Percentiles rank a stretch among this genome's conserved stretches.
These are phyloP conservation scores for Pistacia atlantica DNA, from an alignment of 345 rosid species.

Conservation along the genomic window DNA sequence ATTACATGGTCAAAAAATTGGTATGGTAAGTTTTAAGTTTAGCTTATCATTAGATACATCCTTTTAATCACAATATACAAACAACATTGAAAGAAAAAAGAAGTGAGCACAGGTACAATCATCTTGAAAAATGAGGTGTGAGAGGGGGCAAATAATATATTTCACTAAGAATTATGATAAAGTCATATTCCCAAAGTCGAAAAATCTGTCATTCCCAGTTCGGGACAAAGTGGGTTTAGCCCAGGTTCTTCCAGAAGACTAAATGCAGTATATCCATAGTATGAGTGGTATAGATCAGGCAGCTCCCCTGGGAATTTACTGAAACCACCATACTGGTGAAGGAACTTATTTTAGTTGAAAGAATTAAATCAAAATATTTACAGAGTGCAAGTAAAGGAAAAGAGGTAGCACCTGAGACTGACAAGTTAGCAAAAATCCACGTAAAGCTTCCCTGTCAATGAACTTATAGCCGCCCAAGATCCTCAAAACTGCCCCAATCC, in stretches of 20 bases:
- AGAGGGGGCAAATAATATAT: neutral
- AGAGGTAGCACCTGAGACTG: constrained; percentile 69
- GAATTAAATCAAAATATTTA: neutral
- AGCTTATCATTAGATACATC: neutral
- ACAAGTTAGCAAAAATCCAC: constrained; percentile 66
- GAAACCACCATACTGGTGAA: constrained; percentile 77
- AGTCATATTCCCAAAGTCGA: constrained; percentile 48
- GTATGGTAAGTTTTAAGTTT: neutral
- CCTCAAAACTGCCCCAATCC: constrained; percentile 82
- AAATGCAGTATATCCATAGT: constrained; percentile 79
- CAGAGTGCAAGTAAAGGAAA: neutral
- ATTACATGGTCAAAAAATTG: neutral
- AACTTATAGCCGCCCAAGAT: constrained; percentile 64
- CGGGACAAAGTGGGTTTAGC: constrained; percentile 55
- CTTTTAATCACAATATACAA: neutral
- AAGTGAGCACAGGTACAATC: neutral
- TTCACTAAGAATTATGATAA: constrained; percentile 3
- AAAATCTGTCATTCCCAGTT: constrained; percentile 64
- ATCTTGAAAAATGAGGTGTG: neutral
- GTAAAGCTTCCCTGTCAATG: constrained; percentile 58
- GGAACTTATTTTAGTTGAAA: neutral
- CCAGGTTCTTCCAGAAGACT: constrained; percentile 83
- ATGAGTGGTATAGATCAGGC: constrained; percentile 86
- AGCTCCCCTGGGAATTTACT: constrained; percentile 63
- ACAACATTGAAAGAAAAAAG: neutral